Base-by-base conservation (phyloP, 2,329 filamentous ascomycete genomes). In the Ceratocystis smalleyi region DNA sequence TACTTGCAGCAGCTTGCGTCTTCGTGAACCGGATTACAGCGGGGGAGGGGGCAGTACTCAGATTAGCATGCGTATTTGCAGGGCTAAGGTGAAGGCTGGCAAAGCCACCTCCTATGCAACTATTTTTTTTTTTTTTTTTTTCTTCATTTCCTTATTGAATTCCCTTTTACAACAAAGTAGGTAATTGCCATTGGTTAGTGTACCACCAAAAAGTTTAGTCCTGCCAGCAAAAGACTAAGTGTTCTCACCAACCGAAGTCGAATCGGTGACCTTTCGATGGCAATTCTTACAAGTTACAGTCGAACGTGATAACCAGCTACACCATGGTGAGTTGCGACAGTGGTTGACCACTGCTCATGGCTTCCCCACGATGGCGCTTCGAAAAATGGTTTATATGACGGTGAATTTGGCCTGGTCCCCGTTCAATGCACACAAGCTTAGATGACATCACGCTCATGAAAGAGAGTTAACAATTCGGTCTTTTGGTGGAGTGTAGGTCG, bases 171-270 rank as follows among this genome's bases (percentile, higher is more conserved):
- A 59, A 32, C 12, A 43, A 70, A 64, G 72, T 40, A 4, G 12
- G 35, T 15, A 40, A 15, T 12, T 40, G 35, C 10, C 2, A 40
- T 40, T 12, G 35, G 10, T 40, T 35, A 10, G 8, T 35, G 8
- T 12, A 10, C 10, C 32, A 7, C 32, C 32, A 64, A 64, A 69
- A 70, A 64, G 73, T 74, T 68, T 51, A 55, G 15, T 10, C 4
- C 47, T 27, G 22, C 8, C n/a, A 70, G 62, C 72, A 70, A 66
- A 65, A 64, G 68, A 70, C 63, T 74, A 74, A 68, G 35, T 17
- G 43, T 40, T 66, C 64, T 66, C 64, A 63, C 64, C 64, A 66
- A 66, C 64, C 64, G 64, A 63, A 66, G 35, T 66, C 64, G 64
- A 65, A 61, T 61, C 63, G 63, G 63, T 64, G 63, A 64, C 63